Base-by-base conservation (phyloP, 805 yeast genomes). In the Saturnispora sekii region DNA sequence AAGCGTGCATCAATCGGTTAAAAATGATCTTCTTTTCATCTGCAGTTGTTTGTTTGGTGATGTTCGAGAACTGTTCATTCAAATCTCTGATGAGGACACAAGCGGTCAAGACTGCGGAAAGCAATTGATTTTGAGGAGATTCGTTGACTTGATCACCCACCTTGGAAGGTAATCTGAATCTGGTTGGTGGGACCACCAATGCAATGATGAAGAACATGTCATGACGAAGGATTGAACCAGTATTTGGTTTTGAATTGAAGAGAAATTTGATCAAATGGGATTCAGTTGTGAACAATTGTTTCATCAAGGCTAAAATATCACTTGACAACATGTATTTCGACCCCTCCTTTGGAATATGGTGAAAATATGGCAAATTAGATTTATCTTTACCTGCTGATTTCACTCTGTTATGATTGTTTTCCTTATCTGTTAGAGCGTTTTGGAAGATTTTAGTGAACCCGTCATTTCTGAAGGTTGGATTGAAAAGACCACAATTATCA, bases 81-180 rank as follows among this genome's bases (percentile, higher is more conserved):
- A 89, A 74, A 60, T 89, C 97, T 64, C 96, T 77, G 48, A 93
- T 90, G 43, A 82, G 66, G 49, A 88, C 64, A 26, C 90, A 73
- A 1, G 97, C 84, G 47, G 81, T 83, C 57, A 93, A 70, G 43
- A 94, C 74, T 56, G 80, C 83, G 18, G 93, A 74, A 40, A 93
- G 69, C 46, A 89, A 71, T 66, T 89, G 96, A 64, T 93, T 94
- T 67, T 88, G 95, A 40, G 93, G 69, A 63, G 87, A 89, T 66
- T 93, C 96, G 63, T 93, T 97, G 49, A 90, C 76, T 62, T 87
- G 97, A 46, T 93, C 99, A 46, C 98, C 98, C 48, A 93, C 71
- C 64, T 89, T 89, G 12, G 95, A 82, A n/a, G 99, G 98, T 53
- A 89, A 73, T 63, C 99, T 77, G 72, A 93, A 93, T 63, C 97